These are phyloP conservation scores for Dryadomyces quercivorus DNA, from an alignment of 2,329 filamentous ascomycete genomes.

Conservation along the genomic window DNA sequence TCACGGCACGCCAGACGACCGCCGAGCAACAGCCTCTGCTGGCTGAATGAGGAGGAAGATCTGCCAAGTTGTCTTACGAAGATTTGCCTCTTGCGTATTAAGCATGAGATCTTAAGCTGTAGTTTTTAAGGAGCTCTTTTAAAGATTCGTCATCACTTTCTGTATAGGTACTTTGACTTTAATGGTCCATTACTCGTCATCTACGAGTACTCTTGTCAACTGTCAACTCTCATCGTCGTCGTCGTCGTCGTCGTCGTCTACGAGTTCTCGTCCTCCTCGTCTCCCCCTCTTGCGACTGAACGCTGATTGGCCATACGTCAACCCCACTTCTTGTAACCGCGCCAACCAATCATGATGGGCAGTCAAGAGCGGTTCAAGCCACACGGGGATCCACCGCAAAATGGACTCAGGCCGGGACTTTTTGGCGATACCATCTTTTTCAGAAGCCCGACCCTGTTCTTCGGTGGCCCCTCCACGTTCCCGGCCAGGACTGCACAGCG, in stretches of 20 bases:
- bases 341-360: not conserved
- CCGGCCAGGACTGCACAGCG: not conserved
- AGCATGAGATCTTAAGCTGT: no score
- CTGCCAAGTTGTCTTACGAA: not conserved
- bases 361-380: not conserved
- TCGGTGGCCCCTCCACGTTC: not conserved
- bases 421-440: not conserved
- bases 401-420: conserved; percentile 1
- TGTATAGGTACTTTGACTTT: no score
- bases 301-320: not conserved
- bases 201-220: no score
- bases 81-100: no score
- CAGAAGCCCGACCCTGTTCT: not conserved
- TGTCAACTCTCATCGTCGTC: no score
- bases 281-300: not conserved
- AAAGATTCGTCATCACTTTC: no score
- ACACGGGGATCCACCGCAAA: not conserved
- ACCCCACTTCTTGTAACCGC: not conserved
- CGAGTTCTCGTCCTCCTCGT: not conserved
- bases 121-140: no score
- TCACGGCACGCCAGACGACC: conserved; percentile 1
- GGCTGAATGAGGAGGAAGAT: conserved; percentile 1
- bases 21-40: conserved; percentile 20
- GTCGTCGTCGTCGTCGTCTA: no score
- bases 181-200: no score